These are phyloP conservation scores for Acer yangbiense DNA, from an alignment of 345 rosid genomes.

Conservation along the genomic window DNA sequence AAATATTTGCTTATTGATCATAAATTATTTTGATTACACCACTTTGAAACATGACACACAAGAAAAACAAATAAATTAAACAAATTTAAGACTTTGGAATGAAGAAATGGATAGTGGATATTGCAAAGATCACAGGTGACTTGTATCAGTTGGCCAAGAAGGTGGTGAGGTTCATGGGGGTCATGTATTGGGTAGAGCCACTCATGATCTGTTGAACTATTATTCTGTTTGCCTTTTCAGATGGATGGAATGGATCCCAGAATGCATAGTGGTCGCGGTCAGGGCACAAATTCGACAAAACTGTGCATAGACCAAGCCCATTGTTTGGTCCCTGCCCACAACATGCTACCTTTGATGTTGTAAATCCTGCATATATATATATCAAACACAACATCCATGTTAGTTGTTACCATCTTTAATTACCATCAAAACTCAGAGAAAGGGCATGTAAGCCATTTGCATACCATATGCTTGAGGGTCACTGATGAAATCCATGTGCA, in stretches of 20 bases:
- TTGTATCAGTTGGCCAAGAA: conserved; percentile 35
- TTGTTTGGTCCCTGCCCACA: conserved; percentile 87
- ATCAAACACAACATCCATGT: no score
- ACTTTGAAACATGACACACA: not conserved
- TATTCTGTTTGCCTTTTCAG: conserved; percentile 71
- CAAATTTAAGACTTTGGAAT: not conserved
- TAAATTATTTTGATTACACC: no score
- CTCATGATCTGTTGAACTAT: conserved; percentile 52
- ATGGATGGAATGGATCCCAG: conserved; percentile 90
- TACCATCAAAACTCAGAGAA: not conserved
- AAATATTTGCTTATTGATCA: no score
- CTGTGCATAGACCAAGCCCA: conserved; percentile 77
- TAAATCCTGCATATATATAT: conserved; percentile 50
- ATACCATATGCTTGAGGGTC: conserved; percentile 53
- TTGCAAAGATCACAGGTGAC: not conserved
- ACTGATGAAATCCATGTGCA: conserved; percentile 39
- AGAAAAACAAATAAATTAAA: not conserved
- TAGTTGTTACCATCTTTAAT: not conserved
- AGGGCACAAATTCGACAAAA: conserved; percentile 58
- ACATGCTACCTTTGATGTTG: conserved; percentile 66
- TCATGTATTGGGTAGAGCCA: conserved; percentile 62
- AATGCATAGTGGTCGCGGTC: conserved; percentile 58
- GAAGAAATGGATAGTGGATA: not conserved
- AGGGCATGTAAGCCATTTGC: not conserved
- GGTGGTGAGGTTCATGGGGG: conserved; percentile 78